Evolutionary conservation across 2,329 filamentous ascomycete genomes (phyloP).

Genomic region (Coleophoma cylindrospora): DNA sequence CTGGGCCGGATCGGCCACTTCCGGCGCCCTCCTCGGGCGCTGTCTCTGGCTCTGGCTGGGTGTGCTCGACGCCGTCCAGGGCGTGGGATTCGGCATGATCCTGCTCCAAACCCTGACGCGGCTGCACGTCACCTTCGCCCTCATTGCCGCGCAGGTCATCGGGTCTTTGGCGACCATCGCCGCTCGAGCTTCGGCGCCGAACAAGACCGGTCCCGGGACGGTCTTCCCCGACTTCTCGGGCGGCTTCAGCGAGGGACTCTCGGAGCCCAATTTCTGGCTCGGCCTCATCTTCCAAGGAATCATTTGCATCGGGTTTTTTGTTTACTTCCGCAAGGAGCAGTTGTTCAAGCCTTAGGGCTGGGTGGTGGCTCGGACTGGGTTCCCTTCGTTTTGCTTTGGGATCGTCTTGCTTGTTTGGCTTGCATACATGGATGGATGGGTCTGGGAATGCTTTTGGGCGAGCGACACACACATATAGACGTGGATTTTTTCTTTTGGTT

Average conservation of each 20-base stretch:
- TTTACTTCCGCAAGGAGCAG: conserved; percentile 54
- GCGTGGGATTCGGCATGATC: conserved; percentile 64
- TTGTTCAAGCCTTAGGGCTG: conserved; percentile 42
- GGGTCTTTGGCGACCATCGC: conserved; percentile 58
- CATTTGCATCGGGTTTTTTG: conserved; percentile 52
- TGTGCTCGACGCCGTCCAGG: conserved; percentile 59
- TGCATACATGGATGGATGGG: no score
- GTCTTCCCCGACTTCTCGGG: conserved; percentile 58
- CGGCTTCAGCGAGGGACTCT: conserved; percentile 38
- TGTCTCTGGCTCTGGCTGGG: conserved; percentile 64
- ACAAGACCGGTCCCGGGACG: conserved; percentile 53
- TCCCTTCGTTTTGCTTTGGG: no score
- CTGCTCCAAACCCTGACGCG: conserved; percentile 60
- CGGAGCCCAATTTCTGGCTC: conserved; percentile 55
- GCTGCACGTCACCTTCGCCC: conserved; percentile 58
- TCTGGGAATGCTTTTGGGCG: no score
- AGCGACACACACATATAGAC: no score
- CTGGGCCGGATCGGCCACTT: conserved; percentile 51
- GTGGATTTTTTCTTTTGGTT: no score
- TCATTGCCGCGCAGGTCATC: conserved; percentile 56
- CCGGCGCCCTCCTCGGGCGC: conserved; percentile 50
- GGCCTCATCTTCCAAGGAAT: conserved; percentile 50
- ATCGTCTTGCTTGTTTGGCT: no score
- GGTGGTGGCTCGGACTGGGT: no score
- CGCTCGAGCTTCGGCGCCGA: conserved; percentile 54